A percentile compares a stretch with the other conserved stretches of the same genome.
phyloP scores from a whole-genome alignment of 2,329 filamentous ascomycete species.

The Beauveria pseudobassiana region DNA sequence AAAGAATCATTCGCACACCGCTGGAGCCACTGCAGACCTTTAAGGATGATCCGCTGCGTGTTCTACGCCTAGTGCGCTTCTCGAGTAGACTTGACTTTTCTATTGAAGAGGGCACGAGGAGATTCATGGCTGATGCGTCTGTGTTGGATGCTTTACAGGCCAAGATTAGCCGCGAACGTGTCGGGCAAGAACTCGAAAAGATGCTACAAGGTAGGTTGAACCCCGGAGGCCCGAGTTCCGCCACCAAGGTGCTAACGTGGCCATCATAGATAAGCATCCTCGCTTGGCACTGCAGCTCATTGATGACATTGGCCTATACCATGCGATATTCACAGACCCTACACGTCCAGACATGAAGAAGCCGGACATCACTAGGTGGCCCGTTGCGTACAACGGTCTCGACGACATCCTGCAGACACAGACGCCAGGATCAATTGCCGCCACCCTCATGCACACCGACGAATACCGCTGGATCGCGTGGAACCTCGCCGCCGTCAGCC shows the following conservation, averaged over 20 bases:
- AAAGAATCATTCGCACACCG: slow-evolving; percentile 72
- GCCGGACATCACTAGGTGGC: slow-evolving; percentile 56
- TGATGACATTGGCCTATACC: slow-evolving; percentile 59
- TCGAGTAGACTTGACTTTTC: slow-evolving; percentile 74
- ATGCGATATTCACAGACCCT: slow-evolving; percentile 67
- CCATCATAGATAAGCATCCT: slow-evolving; percentile 46
- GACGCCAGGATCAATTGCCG: slow-evolving; percentile 40
- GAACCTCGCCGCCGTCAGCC: slow-evolving; percentile 66
- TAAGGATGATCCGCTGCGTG: slow-evolving; percentile 83
- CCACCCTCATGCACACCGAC: slow-evolving; percentile 51
- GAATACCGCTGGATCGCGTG: slow-evolving; percentile 68
- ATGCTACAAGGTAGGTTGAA: slow-evolving; percentile 61
- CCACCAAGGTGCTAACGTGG: background rate
- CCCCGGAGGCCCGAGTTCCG: background rate
- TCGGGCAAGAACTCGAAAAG: slow-evolving; percentile 84
- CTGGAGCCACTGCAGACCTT: slow-evolving; percentile 87
- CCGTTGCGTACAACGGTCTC: slow-evolving; percentile 56
- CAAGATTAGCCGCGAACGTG: slow-evolving; percentile 88
- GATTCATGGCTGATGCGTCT: slow-evolving; percentile 68
- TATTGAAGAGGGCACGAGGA: slow-evolving; percentile 63
- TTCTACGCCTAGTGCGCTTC: slow-evolving; percentile 82
- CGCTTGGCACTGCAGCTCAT: slow-evolving; percentile 56
- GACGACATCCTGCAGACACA: slow-evolving; percentile 38
- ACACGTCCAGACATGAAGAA: slow-evolving; percentile 39
- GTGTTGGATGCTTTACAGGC: slow-evolving; percentile 71